Evolutionary conservation across 2,329 filamentous ascomycete species (phyloP), one percentile per base, ranked within the genome.

Genomic region (Cladophialophora psammophila): DNA sequence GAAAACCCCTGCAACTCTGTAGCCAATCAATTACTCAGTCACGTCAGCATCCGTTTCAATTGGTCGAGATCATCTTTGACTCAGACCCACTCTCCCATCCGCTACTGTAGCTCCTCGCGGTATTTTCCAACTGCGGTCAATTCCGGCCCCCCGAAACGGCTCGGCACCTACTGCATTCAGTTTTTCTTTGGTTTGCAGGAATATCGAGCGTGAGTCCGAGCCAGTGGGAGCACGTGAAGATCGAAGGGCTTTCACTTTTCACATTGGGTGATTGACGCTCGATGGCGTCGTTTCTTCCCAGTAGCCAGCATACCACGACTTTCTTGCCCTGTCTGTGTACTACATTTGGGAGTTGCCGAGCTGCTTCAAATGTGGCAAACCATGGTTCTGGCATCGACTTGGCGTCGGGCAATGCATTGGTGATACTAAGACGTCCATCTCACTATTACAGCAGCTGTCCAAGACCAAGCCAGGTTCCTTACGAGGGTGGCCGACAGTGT

Each of bases 21-120:
- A 26, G 26, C 50, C 20, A 32, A 26, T 54, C 50, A 54, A 54
- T 54, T 32, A 26, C 12, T 54, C 50, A 54, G 26, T 26, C 50
- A 54, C 20, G n/a, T 15, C 12, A 54, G n/a, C 50, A 20, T 56
- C 26, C 53, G 34, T 56, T 34, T 56, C 40, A 42, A 42, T 42
- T 4, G 40, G 40, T 42, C 10, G 40, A 42, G 12, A 42, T 42
- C 10, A 42, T 42, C 40, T 42, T 42, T 42, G 40, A 3, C 40
- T 3, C n/a, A 42, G 12, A 2, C 40, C 40, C n/a, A 12, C n/a
- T 42, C 4, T n/a, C 2, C 2, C 40, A 2, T 42, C 2, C 40
- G 40, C 40, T 42, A n/a, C n/a, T n/a, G n/a, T n/a, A 42, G 40
- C 40, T 42, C 40, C 2, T 42, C 40, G 2, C 40, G 40, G 40